Evolutionary conservation across 495 filamentous ascomycete species (phyloP).

Genomic region (Penicillium subrubescens): DNA sequence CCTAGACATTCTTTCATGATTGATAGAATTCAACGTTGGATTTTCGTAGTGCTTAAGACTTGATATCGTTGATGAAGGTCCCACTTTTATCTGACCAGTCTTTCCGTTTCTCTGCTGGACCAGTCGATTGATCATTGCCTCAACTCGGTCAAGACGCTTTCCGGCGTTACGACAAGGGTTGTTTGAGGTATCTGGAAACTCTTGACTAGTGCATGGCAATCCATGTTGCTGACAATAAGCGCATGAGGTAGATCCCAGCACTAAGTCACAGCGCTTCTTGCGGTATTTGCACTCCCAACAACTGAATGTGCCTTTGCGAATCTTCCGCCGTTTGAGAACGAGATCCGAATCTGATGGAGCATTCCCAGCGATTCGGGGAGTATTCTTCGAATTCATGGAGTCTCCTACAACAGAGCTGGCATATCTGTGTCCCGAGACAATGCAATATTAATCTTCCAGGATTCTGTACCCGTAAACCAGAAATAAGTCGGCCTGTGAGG

Average conservation of each 20-base stretch:
- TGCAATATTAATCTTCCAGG: background rate
- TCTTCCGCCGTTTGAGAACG: slow-evolving; percentile 19
- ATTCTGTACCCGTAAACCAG: background rate
- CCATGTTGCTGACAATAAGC: slow-evolving; percentile 39
- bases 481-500: background rate
- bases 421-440: background rate
- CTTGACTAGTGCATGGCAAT: slow-evolving; percentile 28
- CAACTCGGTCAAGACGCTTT: slow-evolving; percentile 24
- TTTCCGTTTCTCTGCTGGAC: slow-evolving; percentile 11
- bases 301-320: slow-evolving; percentile 40
- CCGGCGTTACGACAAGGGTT: background rate
- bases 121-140: slow-evolving; percentile 24
- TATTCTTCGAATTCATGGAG: background rate
- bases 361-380: background rate
- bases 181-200: slow-evolving; percentile 7
- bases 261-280: slow-evolving; percentile 39
- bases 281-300: slow-evolving; percentile 46
- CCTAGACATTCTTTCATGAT: slow-evolving; percentile 19
- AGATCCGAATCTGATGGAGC: background rate
- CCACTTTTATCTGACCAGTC: background rate
- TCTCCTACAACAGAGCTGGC: background rate
- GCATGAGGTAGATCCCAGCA: slow-evolving; percentile 31
- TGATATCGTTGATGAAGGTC: background rate
- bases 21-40: slow-evolving; percentile 12
- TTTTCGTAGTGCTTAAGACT: background rate